These are phyloP conservation scores for Aspergillus asperescens DNA, from an alignment of 495 filamentous ascomycete species.

Conservation along the genomic window DNA sequence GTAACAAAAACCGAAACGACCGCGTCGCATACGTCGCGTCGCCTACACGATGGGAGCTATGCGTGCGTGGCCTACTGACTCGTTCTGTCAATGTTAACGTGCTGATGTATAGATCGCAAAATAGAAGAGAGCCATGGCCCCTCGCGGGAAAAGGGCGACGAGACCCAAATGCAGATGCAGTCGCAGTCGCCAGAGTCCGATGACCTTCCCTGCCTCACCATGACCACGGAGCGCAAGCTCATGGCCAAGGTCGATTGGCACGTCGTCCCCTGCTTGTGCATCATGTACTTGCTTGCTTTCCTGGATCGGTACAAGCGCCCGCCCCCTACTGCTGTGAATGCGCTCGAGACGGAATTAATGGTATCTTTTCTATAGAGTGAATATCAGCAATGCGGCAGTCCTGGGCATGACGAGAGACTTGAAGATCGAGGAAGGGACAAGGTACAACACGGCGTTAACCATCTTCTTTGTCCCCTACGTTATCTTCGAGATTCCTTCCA, in stretches of 20 bases:
- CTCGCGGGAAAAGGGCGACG: constrained; percentile 21
- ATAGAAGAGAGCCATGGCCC: constrained; percentile 5
- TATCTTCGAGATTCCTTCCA: constrained; percentile 81
- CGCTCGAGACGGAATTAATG: constrained; percentile 1
- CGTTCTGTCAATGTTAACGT: neutral
- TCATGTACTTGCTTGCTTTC: constrained; percentile 84
- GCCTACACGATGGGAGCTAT: constrained; percentile 4
- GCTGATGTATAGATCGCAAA: constrained; percentile 5
- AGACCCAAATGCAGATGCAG: constrained; percentile 29
- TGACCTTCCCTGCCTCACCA: constrained; percentile 32
- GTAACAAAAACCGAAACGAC: neutral
- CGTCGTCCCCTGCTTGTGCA: constrained; percentile 73
- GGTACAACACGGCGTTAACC: constrained; percentile 73
- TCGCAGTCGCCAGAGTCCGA: constrained; percentile 11
- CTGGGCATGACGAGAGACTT: constrained; percentile 62
- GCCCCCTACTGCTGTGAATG: neutral
- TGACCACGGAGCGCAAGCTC: constrained; percentile 65
- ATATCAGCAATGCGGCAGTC: constrained; percentile 62
- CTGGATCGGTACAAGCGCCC: constrained; percentile 63
- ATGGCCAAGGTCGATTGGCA: constrained; percentile 73
- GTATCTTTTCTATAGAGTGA: constrained; percentile 42
- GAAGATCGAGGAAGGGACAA: constrained; percentile 45
- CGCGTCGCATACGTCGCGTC: constrained; percentile 2
- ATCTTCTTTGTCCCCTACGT: constrained; percentile 96
- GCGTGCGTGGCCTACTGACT: neutral